Conservation (phyloP, 2,329 filamentous ascomycete species). For the Cladorrhinum sp. region DNA sequence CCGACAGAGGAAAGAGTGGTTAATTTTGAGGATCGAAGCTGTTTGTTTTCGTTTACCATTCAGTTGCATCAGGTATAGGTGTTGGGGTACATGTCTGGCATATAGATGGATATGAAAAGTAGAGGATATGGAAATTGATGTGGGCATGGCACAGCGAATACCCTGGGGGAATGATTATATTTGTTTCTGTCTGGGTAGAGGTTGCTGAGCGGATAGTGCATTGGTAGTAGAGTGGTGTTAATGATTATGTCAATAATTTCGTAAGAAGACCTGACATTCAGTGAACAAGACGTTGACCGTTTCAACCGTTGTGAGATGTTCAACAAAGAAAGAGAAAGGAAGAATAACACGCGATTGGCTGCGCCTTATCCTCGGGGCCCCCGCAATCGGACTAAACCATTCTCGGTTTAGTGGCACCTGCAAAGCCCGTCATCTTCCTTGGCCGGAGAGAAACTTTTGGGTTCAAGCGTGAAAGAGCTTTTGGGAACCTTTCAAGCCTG, state of each 20-base stretch:
- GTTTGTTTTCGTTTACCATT: background rate
- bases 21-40: background rate
- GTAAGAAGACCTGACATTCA: too few relatives aligned
- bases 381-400: background rate
- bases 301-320: constrained; percentile 2
- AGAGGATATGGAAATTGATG: background rate
- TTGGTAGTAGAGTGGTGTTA: background rate
- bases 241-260: background rate
- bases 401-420: background rate
- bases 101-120: background rate
- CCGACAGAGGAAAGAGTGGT: constrained; percentile 20
- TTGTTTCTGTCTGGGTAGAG: background rate
- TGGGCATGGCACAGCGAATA: background rate
- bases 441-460: background rate
- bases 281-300: too few relatives aligned
- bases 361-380: background rate
- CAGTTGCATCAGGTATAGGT: background rate
- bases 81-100: background rate
- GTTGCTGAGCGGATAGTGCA: background rate
- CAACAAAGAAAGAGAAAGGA: background rate
- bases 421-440: constrained; percentile 4
- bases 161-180: background rate
- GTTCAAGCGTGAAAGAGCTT: background rate
- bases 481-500: background rate
- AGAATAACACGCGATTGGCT: constrained; percentile 4